These are phyloP conservation scores for Nemania sp. DNA, from an alignment of 2,329 filamentous ascomycete species.

Conservation along the genomic window DNA sequence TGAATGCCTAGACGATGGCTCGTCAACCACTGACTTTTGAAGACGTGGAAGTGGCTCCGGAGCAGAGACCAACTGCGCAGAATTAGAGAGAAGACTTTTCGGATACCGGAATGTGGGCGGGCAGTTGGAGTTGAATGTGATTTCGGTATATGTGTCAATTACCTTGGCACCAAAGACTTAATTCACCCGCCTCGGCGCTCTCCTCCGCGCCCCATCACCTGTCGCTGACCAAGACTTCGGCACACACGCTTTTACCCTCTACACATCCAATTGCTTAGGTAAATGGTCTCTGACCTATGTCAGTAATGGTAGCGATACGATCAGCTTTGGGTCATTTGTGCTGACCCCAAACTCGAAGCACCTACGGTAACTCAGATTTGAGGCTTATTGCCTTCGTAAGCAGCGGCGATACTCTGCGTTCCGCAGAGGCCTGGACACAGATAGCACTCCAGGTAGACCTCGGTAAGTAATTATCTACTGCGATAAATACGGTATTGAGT, in stretches of 20 bases:
- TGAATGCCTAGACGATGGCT: background rate
- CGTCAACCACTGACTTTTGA: background rate
- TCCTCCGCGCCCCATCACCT: constrained; percentile 2
- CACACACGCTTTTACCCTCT: too few species aligned
- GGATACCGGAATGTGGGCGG: background rate
- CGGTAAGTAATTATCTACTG: too few species aligned
- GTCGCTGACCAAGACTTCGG: background rate
- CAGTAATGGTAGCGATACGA: too few species aligned
- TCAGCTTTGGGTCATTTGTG: too few species aligned
- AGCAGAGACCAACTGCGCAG: background rate
- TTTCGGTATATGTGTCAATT: constrained; percentile 18
- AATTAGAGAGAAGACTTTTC: background rate
- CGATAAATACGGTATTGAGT: background rate
- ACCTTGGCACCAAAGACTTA: constrained; percentile 34
- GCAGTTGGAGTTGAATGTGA: constrained; percentile 28
- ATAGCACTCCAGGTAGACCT: background rate
- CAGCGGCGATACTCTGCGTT: too few species aligned
- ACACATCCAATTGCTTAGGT: background rate
- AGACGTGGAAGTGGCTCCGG: background rate
- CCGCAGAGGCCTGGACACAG: too few species aligned
- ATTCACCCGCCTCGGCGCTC: constrained; percentile 28
- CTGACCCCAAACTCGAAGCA: too few species aligned
- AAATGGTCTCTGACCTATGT: too few species aligned
- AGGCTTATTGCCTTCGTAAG: too few species aligned
- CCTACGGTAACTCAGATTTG: too few species aligned